Evolutionary conservation across 345 rosid species (phyloP), one percentile per base, ranked within the genome.

Genomic region (Tarenaya hassleriana): DNA sequence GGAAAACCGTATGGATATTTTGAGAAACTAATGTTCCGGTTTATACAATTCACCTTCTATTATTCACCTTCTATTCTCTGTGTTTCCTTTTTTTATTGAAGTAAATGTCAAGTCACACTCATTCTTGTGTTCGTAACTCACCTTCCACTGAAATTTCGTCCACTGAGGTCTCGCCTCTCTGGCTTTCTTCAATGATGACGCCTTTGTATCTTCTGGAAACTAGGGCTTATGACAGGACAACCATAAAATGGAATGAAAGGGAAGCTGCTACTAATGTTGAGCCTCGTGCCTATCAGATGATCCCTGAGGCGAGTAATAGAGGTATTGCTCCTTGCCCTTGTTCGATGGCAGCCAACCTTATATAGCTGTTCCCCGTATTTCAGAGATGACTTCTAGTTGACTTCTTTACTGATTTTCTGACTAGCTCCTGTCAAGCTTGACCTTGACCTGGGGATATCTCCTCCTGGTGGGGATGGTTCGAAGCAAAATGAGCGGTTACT

Each of bases 231-330:
- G 82, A 74, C 65, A 78, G n/a, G n/a, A n/a, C n/a, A n/a, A 84
- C 91, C 48, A 73, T 84, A 72, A 80, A 74, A 61, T 79, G 76
- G 69, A 84, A 75, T 16, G 95, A 95, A 57, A 75, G 83, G 63
- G 90, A 91, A 71, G 90, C 89, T 15, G 84, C 82, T 56, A 82
- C 96, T 63, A 80, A 87, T 43, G 84, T 91, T 47, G 92, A 83
- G 70, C 77, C 83, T 16, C 88, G 83, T 71, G 74, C 78, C 35
- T 81, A 84, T 51, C 79, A 77, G 52, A 73, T 74, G 69, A 64
- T 57, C 48, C 55, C 78, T 15, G 83, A 65, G 72, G 66, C 79
- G 65, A 52, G 67, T 42, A 74, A 64, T 27, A 76, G 72, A 68
- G 80, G 81, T 85, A 69, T 47, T 45, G 62, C 45, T 50, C 7